Evolutionary conservation across 2,329 filamentous ascomycete species (phyloP).

Genomic region (Ophiosphaerella herpotricha): DNA sequence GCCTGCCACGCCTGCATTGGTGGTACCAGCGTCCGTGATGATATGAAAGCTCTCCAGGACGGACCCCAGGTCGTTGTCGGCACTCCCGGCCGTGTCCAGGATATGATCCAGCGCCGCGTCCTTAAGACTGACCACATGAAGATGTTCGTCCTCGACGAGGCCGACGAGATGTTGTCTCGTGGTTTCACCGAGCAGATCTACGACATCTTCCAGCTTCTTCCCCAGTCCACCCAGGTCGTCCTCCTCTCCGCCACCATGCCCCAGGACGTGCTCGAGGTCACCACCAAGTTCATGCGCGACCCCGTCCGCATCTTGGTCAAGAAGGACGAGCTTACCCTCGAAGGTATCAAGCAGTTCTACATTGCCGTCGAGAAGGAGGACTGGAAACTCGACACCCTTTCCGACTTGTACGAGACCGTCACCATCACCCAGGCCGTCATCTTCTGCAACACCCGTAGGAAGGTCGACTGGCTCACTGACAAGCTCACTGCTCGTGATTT

Average conservation of each 20-base stretch:
- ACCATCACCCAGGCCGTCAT: conserved; percentile 99
- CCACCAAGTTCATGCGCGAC: conserved; percentile 99
- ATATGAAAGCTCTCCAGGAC: conserved; percentile 96
- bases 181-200: conserved; percentile 99
- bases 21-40: conserved; percentile 95
- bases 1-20: conserved; percentile 99
- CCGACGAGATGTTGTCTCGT: conserved; percentile 98
- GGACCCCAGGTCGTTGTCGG: conserved; percentile 97
- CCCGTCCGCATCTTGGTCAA: conserved; percentile 99
- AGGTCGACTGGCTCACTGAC: conserved; percentile 99
- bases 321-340: conserved; percentile 98
- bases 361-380: conserved; percentile 99
- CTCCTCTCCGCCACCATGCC: conserved; percentile 98
- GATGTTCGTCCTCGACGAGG: conserved; percentile 99
- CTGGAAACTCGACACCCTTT: conserved; percentile 99
- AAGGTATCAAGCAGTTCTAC: conserved; percentile 99
- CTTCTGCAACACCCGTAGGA: conserved; percentile 99
- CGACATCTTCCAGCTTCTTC: conserved; percentile 99
- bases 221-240: conserved; percentile 97
- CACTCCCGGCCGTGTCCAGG: conserved; percentile 96
- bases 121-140: conserved; percentile 98
- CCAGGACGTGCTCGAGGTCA: conserved; percentile 98
- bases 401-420: conserved; percentile 97
- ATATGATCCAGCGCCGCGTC: conserved; percentile 99
- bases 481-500: conserved; percentile 99